Percentiles rank a stretch among this genome's conserved stretches.
Conservation (phyloP, 139 green algal genomes). For the Dunaliella primolecta region DNA sequence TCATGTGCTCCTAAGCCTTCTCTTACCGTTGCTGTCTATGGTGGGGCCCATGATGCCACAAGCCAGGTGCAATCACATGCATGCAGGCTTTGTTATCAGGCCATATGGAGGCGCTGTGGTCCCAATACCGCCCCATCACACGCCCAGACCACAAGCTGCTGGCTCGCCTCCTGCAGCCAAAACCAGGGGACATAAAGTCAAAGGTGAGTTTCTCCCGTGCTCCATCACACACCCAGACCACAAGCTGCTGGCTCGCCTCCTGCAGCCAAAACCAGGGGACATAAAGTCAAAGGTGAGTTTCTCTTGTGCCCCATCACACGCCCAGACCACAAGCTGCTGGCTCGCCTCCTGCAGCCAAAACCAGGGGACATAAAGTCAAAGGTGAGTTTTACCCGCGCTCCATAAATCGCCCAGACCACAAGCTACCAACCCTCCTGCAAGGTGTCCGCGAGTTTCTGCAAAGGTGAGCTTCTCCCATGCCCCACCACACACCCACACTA, state of each 20-base stretch:
- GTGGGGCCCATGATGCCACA: too few relatives aligned
- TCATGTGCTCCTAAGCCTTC: not conserved
- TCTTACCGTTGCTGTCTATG: too few relatives aligned
- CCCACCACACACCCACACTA: slow-evolving; percentile 55
- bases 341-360: slow-evolving; percentile 24
- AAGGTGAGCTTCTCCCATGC: slow-evolving; percentile 37
- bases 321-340: slow-evolving; percentile 46
- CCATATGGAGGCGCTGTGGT: slow-evolving; percentile 68
- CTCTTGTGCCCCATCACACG: slow-evolving; percentile 46
- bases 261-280: slow-evolving; percentile 27
- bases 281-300: slow-evolving; percentile 30
- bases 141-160: slow-evolving; percentile 49
- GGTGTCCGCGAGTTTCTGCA: slow-evolving; percentile 32
- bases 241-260: slow-evolving; percentile 21
- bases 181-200: slow-evolving; percentile 29
- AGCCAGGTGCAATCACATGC: too few relatives aligned
- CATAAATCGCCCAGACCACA: slow-evolving; percentile 53
- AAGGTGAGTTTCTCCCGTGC: slow-evolving; percentile 36
- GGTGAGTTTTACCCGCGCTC: slow-evolving; percentile 31
- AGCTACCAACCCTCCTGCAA: slow-evolving; percentile 26
- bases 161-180: slow-evolving; percentile 22
- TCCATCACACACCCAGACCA: slow-evolving; percentile 56
- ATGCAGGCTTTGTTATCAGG: slow-evolving; percentile 52
- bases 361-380: slow-evolving; percentile 37
- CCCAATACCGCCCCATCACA: slow-evolving; percentile 50